Evolutionary conservation across 805 yeast species (phyloP), one percentile per base, ranked within the genome.

Genomic region (Candida ponderosae): DNA sequence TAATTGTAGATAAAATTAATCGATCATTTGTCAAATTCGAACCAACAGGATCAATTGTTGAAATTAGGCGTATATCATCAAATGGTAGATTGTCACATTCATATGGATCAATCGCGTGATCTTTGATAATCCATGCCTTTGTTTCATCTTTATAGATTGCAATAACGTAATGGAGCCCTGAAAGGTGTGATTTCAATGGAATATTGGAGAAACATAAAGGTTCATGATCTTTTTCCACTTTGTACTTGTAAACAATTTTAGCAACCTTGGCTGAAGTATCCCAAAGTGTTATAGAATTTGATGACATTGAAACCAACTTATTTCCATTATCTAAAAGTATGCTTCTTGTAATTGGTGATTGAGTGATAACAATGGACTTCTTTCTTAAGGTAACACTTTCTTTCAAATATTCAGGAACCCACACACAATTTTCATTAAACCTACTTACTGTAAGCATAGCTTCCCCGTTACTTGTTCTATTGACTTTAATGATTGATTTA

Each of bases 401-500:
- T 28, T 50, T 46, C 10, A 68, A 41, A 6, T 40, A 33, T 36
- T 62, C 56, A 0, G 80, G 74, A 11, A 53, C 51, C 90, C 90
- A 81, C 3, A 81, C 57, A 31, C 70, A 67, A 46, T 74, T 77
- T 41, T 78, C 83, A 31, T 71, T 71, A 47, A 79, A 81, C 43
- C 87, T 61, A 7, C 81, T 73, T 11, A 70, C 57, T 1, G 87
- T 73, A 10, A 82, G 54, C 42, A 79, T 54, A 0, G 82, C 70
- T 20, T 68, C 62, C 27, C 89, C 90, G 49, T 77, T 75, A 6
- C 76, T 62, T 1, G 95, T 81, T 47, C 88, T 74, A 15, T 75
- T 62, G 4, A 89, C 56, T 34, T 67, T 70, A 45, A 74, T 76
- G 18, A 89, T 78, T 0, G 96, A 84, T 52, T 88, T 88, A 38